Base-by-base conservation (phyloP, 768 basidiomycete genomes). In the Coprinellus micaceus region DNA sequence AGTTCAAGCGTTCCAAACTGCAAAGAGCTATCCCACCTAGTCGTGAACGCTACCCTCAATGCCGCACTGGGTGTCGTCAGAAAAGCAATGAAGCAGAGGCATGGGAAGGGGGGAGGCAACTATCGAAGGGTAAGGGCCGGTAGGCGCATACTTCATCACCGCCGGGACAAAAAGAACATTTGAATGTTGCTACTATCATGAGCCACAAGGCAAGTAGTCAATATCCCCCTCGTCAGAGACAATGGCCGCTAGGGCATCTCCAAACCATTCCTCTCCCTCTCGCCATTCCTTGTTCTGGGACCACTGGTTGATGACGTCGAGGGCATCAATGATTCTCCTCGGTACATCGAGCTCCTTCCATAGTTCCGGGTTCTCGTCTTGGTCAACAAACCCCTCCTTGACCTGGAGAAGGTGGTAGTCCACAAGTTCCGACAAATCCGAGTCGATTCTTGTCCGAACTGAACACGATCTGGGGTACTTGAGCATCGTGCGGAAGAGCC, bases 391-490 rank as follows among this genome's bases (percentile, higher is more conserved):
- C 22, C 70, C 71, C 25, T 58, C 63, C 45, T 57, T 30, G 11
- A 74, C 62, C 15, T 61, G 57, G n/a, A 63, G 64, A 5, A 74
- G 58, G 57, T 69, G 43, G 57, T 72, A 73, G 10, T 68, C 68
- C 40, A 72, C 61, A 44, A 76, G 68, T 58, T 70, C 65, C 33
- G 68, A 71, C n/a, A 72, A 62, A 43, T 74, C 66, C 33, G 68
- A 71, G 45, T 45, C 53, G 48, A 73, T 64, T 15, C 50, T 54
- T 3, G 53, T 59, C 21, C 63, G 63, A 19, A 63, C 67, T 15
- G 64, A 22, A 25, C 57, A 63, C 26, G 26, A 59, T 39, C 52
- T 57, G 12, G 64, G 56, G 61, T 72, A 72, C 25, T 26, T 40
- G 26, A 58, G 55, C 66, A 73, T 70, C 53, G 68, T 61, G 47